Evolutionary conservation across 495 filamentous ascomycete species (phyloP).

Genomic region (Podospora comata): DNA sequence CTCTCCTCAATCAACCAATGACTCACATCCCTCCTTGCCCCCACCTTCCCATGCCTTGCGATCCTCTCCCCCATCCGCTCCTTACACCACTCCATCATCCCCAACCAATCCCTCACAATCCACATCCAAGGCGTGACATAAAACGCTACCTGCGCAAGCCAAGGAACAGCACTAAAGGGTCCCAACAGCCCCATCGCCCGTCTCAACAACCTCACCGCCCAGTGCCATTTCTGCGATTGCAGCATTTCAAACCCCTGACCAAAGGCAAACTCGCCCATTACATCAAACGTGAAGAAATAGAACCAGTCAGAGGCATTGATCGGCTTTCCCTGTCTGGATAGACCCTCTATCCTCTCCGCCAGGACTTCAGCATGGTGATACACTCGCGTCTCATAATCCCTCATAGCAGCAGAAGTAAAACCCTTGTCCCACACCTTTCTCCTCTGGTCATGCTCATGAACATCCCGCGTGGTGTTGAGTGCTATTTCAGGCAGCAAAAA

Average conservation of each 20-base stretch:
- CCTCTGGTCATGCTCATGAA: constrained; percentile 26
- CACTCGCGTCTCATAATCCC: constrained; percentile 24
- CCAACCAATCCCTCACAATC: constrained; percentile 14
- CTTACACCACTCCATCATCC: background rate
- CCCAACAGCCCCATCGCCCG: constrained; percentile 27
- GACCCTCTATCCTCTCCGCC: constrained; percentile 5
- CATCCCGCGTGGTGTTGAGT: constrained; percentile 39
- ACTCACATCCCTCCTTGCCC: constrained; percentile 38
- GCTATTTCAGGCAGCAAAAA: constrained; percentile 38
- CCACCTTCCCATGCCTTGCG: constrained; percentile 36
- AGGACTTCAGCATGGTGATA: constrained; percentile 23
- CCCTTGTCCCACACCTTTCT: constrained; percentile 29
- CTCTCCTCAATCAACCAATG: constrained; percentile 38
- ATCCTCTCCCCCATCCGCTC: constrained; percentile 26
- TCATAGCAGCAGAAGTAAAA: constrained; percentile 26
- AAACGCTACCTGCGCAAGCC: constrained; percentile 24
- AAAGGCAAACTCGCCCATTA: constrained; percentile 53
- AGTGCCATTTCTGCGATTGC: constrained; percentile 14
- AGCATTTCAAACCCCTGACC: constrained; percentile 41
- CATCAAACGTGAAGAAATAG: constrained; percentile 48
- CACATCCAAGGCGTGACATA: constrained; percentile 23
- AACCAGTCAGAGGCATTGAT: constrained; percentile 47
- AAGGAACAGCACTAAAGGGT: constrained; percentile 26
- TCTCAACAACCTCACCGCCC: constrained; percentile 25
- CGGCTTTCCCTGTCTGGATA: constrained; percentile 11